phyloP scores from a whole-genome alignment of 495 filamentous ascomycete genomes.

The Clavariopsis aquatica region DNA sequence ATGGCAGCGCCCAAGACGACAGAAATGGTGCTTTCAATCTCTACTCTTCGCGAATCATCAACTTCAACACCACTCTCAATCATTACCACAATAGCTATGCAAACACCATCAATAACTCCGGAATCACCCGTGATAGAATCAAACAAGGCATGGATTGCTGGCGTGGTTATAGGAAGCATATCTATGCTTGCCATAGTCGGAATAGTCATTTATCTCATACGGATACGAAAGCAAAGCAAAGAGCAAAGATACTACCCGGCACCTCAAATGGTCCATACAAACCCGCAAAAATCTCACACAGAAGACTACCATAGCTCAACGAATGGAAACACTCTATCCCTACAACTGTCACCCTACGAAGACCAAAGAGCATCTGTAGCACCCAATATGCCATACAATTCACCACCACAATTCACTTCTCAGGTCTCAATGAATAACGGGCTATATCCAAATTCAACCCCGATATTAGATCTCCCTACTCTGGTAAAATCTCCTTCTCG shows the following conservation, averaged over 20 bases:
- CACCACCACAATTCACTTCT: not conserved
- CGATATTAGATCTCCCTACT: not conserved
- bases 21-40: not conserved
- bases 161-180: constrained; percentile 1
- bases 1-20: not conserved
- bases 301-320: not conserved
- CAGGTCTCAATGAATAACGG: not conserved
- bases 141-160: constrained; percentile 9
- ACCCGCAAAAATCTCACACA: not conserved
- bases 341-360: not conserved
- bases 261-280: constrained; percentile 1
- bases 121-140: not conserved
- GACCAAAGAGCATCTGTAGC: not conserved
- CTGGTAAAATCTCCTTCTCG: too few relatives aligned
- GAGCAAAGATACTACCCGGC: not conserved
- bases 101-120: not conserved
- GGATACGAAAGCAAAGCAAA: constrained; percentile 9
- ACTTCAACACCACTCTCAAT: not conserved
- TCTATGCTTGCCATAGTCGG: constrained; percentile 7
- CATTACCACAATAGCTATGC: not conserved
- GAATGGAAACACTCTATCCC: not conserved
- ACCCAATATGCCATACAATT: not conserved
- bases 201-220: not conserved
- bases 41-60: not conserved
- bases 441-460: not conserved